Base-by-base conservation (phyloP, 2,329 filamentous ascomycete species). In the Clonostachys chloroleuca region DNA sequence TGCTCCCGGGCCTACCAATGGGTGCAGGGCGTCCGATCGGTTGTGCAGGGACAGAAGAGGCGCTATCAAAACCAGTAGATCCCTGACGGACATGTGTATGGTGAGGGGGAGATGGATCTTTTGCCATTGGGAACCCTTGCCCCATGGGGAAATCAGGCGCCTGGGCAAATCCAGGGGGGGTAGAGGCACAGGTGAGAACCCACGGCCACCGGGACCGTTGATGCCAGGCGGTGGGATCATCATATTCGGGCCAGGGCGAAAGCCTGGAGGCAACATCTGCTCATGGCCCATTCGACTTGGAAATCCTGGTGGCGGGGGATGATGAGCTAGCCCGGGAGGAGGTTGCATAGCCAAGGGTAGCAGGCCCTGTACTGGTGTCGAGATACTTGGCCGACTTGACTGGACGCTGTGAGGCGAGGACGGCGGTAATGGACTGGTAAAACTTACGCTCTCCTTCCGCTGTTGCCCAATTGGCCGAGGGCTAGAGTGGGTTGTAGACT, bases 1-100 rank as follows among this genome's bases (percentile, higher is more conserved):
- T 81, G 62, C 91, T 96, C 14, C 85, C 84, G 1, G 94, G 92
- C 34, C 91, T 81, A 52, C 92, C 89, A 52, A 97, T 96, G 1
- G 92, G 92, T 20, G 88, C 82, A 24, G 92, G 92, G 46, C 91
- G 81, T 42, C 86, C 80, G 51, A 95, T 92, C 2, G 89, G 88
- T 52, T 90, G 85, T 34, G 84, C 75, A 46, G 81, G 73, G 12
- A 74, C 65, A 24, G 69, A 66, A 8, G 69, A 60, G 5, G 65
- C 55, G n/a, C 73, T 72, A 9, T 92, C 87, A 51, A 85, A 82
- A 12, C 85, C 84, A 12, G 75, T 75, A 6, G 90, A 95, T 12
- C 81, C 77, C 55, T 95, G 89, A 51, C 91, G 80, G 9, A 86
- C 86, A 66, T 95, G 50, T 17, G 36, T 91, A 6, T 79, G 64